phyloP scores from a whole-genome alignment of 1,139 yeast species.

The Saccharomyces hybrid region DNA sequence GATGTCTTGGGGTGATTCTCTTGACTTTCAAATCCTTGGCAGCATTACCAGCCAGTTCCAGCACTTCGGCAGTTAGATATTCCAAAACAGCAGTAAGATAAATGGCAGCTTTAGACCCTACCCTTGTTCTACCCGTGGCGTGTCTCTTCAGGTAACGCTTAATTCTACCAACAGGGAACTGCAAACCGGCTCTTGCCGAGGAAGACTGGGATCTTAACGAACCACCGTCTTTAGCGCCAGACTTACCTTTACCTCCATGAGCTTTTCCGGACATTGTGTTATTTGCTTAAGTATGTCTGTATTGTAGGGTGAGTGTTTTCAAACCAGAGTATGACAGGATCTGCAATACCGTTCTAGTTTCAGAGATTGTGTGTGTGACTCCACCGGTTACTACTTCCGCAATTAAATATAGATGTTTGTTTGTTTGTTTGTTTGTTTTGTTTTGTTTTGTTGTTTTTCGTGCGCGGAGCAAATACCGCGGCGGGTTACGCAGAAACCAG shows the following conservation, averaged over 20 bases:
- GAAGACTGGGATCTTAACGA: slow-evolving; percentile 66
- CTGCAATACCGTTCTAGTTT: not conserved
- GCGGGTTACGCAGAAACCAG: not conserved
- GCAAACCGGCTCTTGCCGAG: slow-evolving; percentile 95
- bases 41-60: slow-evolving; percentile 98
- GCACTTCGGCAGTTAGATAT: slow-evolving; percentile 94
- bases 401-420: not conserved
- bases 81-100: slow-evolving; percentile 95
- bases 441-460: slow-evolving; percentile 1
- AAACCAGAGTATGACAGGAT: not conserved
- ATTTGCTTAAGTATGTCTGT: not conserved
- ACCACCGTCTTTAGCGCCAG: slow-evolving; percentile 62
- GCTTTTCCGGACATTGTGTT: slow-evolving; percentile 82
- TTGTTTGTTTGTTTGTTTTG: not conserved
- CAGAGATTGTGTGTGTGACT: not conserved
- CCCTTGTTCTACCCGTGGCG: slow-evolving; percentile 90
- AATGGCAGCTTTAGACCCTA: slow-evolving; percentile 95
- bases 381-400: not conserved
- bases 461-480: not conserved
- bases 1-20: slow-evolving; percentile 97
- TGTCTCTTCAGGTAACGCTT: slow-evolving; percentile 88
- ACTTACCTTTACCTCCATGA: slow-evolving; percentile 94
- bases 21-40: slow-evolving; percentile 97
- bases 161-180: slow-evolving; percentile 98
- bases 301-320: not conserved